Conservation (phyloP, 2,329 filamentous ascomycete species). For the Rutstroemia sp. region DNA sequence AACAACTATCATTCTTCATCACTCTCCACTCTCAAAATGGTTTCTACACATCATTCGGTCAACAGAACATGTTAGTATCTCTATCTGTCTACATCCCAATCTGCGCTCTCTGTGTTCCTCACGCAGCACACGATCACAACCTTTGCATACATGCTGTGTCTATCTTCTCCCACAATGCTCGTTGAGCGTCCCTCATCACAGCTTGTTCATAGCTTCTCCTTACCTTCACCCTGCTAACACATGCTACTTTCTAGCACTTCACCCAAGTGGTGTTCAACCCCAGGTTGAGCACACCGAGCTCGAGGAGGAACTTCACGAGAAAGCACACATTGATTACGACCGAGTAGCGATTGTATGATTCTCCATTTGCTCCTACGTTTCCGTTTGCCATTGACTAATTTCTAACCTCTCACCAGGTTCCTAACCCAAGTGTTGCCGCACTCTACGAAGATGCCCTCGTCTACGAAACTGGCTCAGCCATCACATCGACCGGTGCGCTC, state of each 20-base stretch:
- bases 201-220: slow-evolving; percentile 36
- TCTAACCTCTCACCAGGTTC: slow-evolving; percentile 41
- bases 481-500: slow-evolving; percentile 89
- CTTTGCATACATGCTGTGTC: no score
- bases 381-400: slow-evolving; percentile 7
- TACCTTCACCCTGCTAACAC: background rate
- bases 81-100: slow-evolving; percentile 34
- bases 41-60: slow-evolving; percentile 34
- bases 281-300: slow-evolving; percentile 84
- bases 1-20: slow-evolving; percentile 23
- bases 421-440: slow-evolving; percentile 81
- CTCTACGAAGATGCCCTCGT: slow-evolving; percentile 98
- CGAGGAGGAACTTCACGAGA: slow-evolving; percentile 95
- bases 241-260: slow-evolving; percentile 9
- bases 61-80: slow-evolving; percentile 42
- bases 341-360: slow-evolving; percentile 85
- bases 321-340: slow-evolving; percentile 98
- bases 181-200: slow-evolving; percentile 29
- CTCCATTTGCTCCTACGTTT: background rate
- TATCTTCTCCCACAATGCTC: no score
- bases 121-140: no score
- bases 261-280: slow-evolving; percentile 32
- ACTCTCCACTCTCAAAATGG: slow-evolving; percentile 23
- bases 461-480: slow-evolving; percentile 95
- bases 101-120: background rate